Evolutionary conservation across 345 rosid genomes (phyloP), one percentile per base, ranked within the genome.

Genomic region (Linum tenue): DNA sequence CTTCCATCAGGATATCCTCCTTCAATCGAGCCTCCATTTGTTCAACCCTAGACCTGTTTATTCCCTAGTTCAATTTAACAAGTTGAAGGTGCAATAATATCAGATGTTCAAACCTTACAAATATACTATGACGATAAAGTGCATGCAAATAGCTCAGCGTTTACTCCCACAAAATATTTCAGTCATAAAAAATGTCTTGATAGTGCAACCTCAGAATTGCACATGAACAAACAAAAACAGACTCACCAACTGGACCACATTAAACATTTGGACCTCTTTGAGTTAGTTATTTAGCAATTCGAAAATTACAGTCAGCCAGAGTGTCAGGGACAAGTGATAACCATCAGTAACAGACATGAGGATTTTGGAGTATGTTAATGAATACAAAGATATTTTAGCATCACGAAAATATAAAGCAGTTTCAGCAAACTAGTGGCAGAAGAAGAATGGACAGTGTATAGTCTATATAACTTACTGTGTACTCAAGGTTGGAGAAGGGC

Each of bases 401-500:
- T 48, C 14, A 3, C 14, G 14, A 15, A 48, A 48, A 48, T 6
- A 48, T 10, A 48, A 48, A 48, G 53, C 14, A 48, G 14, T 48
- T 48, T 48, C 53, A 48, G 14, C 14, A 48, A 9, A 48, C 53
- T 48, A 5, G 53, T 9, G 53, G 7, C 14, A 10, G 15, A 10
- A 48, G 14, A 7, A 48, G 14, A 48, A 10, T 12, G 7, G 7
- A 48, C 53, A 48, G 53, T 48, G 53, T 48, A 48, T 48, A 9
- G 53, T 9, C 53, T 48, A 67, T 63, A 57, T 66, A 41, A 59
- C 81, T 67, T 85, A 92, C 97, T 80, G 96, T 92, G 75, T 86
- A 90, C 68, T 90, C 98, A n/a, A 92, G 98, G 80, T 92, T 92
- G 70, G 98, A 86, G 78, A 88, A 86, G 48, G 98, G 98, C 72